Evolutionary conservation across 2,329 filamentous ascomycete genomes (phyloP), one percentile per base, ranked within the genome.

Genomic region (Colletotrichum sp.): DNA sequence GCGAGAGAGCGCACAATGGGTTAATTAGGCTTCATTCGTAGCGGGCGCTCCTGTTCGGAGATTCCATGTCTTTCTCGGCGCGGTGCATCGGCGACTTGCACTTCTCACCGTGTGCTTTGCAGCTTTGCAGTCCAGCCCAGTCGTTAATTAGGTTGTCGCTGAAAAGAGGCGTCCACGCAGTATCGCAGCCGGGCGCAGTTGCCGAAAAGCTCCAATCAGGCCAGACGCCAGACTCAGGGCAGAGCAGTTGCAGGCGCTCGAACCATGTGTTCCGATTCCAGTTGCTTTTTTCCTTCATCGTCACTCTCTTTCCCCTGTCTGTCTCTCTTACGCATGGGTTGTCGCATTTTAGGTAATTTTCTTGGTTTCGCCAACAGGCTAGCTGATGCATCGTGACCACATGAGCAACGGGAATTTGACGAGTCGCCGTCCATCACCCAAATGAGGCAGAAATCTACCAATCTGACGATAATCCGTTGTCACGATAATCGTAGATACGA

Each of bases 231-330:
- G 57, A 24, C 32, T 62, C 49, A 32, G 32, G 65, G 72, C 72
- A 75, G 72, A 65, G 68, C 69, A 64, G 71, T 24, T 68, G 73
- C 63, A 76, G 64, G 73, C 70, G 73, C 73, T 76, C 63, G 73
- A 68, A 76, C 73, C 73, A 69, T 52, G 59, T 65, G 44, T 69
- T 73, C 62, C 70, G 64, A 76, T 69, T 73, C 64, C 30, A 44
- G 36, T 65, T 64, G 44, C 44, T 69, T 69, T 65, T 32, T n/a
- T 39, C 39, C 26, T 65, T 44, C 55, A 21, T 44, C 13, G 21
- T 55, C 36, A 16, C 21, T 26, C 26, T 62, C 30, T 62, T 36
- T 15, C 60, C 55, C 55, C 65, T 52, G 26, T 36, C 36, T 66
- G 36, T 24, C 24, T 63, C 63, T 24, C n/a, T 30, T 26, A 13